Percentiles rank a stretch among this genome's conserved stretches.
Evolutionary conservation across 2,329 filamentous ascomycete genomes (phyloP).

Genomic region (Hymenoscyphus fraxineus): DNA sequence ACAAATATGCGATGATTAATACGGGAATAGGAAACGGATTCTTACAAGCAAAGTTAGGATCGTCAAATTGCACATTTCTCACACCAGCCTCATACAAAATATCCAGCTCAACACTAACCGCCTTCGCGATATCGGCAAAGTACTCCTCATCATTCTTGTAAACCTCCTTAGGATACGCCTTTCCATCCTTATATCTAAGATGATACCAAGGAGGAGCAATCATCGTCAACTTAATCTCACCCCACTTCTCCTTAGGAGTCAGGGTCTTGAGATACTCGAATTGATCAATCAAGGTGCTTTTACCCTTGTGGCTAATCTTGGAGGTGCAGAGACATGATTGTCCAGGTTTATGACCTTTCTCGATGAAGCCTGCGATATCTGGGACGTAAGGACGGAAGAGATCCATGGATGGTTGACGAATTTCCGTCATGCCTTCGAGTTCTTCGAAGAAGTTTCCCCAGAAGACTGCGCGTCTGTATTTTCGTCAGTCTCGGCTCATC

Average conservation of each 20-base stretch:
- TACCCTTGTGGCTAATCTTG: conserved; percentile 44
- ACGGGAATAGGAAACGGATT: conserved; percentile 10
- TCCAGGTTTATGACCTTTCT: conserved; percentile 44
- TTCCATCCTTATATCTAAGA: conserved; percentile 53
- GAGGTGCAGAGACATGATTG: conserved; percentile 45
- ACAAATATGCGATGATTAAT: not conserved
- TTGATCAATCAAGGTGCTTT: conserved; percentile 41
- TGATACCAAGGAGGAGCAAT: conserved; percentile 69
- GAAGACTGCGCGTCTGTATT: conserved; percentile 27
- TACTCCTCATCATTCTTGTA: conserved; percentile 52
- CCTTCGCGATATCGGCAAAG: conserved; percentile 51
- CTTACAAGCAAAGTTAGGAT: conserved; percentile 62
- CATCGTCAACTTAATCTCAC: conserved; percentile 66
- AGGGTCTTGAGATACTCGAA: conserved; percentile 54
- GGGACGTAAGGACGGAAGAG: conserved; percentile 40
- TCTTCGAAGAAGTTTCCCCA: conserved; percentile 32
- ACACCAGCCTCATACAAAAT: conserved; percentile 53
- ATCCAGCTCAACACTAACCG: conserved; percentile 49
- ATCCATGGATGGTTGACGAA: conserved; percentile 36
- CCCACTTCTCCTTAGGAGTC: conserved; percentile 59
- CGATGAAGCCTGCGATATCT: conserved; percentile 42
- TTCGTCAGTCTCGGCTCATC: not conserved
- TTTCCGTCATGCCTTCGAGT: conserved; percentile 30
- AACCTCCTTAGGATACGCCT: conserved; percentile 49
- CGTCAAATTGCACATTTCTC: conserved; percentile 53